Conservation (phyloP, 2,329 filamentous ascomycete species). For the Pseudopithomyces maydicus region DNA sequence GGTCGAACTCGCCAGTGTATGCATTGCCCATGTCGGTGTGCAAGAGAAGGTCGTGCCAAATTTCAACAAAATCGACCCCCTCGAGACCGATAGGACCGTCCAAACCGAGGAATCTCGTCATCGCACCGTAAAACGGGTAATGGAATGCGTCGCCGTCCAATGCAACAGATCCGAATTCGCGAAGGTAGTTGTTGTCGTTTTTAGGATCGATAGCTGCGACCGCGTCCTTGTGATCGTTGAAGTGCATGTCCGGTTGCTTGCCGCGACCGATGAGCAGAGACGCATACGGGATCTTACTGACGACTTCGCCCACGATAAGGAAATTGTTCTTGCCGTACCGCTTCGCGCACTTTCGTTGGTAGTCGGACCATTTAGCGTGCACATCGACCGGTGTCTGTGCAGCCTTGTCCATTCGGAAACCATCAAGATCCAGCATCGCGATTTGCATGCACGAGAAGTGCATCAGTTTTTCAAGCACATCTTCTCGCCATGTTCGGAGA, state of each 20-base stretch:
- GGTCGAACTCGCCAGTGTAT: slow-evolving; percentile 66
- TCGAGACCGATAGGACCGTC: slow-evolving; percentile 51
- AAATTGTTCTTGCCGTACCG: slow-evolving; percentile 67
- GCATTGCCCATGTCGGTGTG: slow-evolving; percentile 66
- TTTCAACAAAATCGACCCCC: slow-evolving; percentile 52
- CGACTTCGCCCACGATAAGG: slow-evolving; percentile 68
- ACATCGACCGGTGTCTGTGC: slow-evolving; percentile 67
- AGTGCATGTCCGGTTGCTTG: slow-evolving; percentile 60
- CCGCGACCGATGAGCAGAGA: slow-evolving; percentile 68
- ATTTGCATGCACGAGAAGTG: slow-evolving; percentile 69
- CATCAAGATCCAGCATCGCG: slow-evolving; percentile 67
- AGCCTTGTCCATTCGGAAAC: slow-evolving; percentile 70
- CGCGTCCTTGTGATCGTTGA: slow-evolving; percentile 54
- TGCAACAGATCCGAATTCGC: slow-evolving; percentile 57
- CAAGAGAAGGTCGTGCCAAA: slow-evolving; percentile 62
- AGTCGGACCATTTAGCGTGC: slow-evolving; percentile 61
- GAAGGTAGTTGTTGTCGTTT: slow-evolving; percentile 55
- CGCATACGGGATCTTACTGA: slow-evolving; percentile 64
- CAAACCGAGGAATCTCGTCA: slow-evolving; percentile 65
- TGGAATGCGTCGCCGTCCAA: slow-evolving; percentile 67
- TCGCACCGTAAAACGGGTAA: slow-evolving; percentile 67
- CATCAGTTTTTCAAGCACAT: slow-evolving; percentile 62
- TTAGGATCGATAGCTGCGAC: slow-evolving; percentile 55
- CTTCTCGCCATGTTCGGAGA: slow-evolving; percentile 66
- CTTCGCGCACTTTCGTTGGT: slow-evolving; percentile 62